Evolutionary conservation across 2,329 filamentous ascomycete species (phyloP).

Genomic region (Diaporthe longicolla): DNA sequence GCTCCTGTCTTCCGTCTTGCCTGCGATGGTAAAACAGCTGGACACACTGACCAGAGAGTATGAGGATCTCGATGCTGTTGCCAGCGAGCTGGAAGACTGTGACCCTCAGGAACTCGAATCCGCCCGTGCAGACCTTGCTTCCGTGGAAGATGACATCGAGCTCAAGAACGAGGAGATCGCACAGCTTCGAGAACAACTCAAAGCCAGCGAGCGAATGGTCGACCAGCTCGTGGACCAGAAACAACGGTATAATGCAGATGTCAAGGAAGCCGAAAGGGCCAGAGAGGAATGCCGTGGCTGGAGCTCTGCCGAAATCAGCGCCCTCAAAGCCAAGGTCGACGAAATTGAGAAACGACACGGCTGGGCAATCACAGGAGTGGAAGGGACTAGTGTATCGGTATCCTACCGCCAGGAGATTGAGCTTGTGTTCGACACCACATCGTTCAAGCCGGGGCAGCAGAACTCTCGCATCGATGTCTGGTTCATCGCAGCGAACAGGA

Average conservation of each 20-base stretch:
- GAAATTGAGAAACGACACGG: slow-evolving; percentile 75
- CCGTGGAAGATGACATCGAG: slow-evolving; percentile 77
- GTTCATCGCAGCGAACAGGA: slow-evolving; percentile 74
- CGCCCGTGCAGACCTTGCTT: slow-evolving; percentile 77
- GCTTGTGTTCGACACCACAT: slow-evolving; percentile 77
- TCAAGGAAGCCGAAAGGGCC: slow-evolving; percentile 84
- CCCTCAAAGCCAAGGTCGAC: slow-evolving; percentile 80
- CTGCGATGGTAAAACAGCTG: slow-evolving; percentile 72
- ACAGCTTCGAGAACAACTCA: slow-evolving; percentile 75
- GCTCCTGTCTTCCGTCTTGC: slow-evolving; percentile 77
- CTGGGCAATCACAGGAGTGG: slow-evolving; percentile 79
- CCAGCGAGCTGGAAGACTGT: slow-evolving; percentile 81
- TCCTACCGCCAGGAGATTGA: slow-evolving; percentile 80
- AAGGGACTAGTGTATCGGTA: slow-evolving; percentile 77
- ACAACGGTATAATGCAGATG: slow-evolving; percentile 78
- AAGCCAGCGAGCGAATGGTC: slow-evolving; percentile 76
- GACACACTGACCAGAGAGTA: slow-evolving; percentile 74
- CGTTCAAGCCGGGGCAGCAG: slow-evolving; percentile 65
- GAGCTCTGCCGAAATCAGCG: slow-evolving; percentile 84
- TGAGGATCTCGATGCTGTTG: slow-evolving; percentile 77
- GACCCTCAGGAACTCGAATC: slow-evolving; percentile 84
- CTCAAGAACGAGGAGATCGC: slow-evolving; percentile 78
- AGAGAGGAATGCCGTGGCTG: slow-evolving; percentile 92
- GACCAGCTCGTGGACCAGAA: slow-evolving; percentile 76
- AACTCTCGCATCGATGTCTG: slow-evolving; percentile 76